Evolutionary conservation across 768 basidiomycete genomes (phyloP), one percentile per base, ranked within the genome.

Genomic region (Suillus spraguei): DNA sequence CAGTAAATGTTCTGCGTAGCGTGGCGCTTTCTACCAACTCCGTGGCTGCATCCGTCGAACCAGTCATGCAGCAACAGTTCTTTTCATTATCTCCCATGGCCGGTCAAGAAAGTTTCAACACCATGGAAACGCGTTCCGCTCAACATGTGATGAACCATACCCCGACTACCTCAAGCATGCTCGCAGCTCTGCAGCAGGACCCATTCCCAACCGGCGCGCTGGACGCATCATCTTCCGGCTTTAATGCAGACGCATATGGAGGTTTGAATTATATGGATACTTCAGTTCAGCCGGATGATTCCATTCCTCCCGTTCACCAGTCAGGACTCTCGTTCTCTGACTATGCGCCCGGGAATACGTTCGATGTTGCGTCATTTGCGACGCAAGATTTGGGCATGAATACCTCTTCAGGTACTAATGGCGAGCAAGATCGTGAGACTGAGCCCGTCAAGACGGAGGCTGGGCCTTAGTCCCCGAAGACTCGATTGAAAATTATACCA

Each of bases 1-100:
- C 92, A 2, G 87, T 95, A 66, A 94, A 93, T 74, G 92, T 95
- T 65, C 80, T 95, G 68, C 82, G 93, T 69, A 92, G 83, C 69
- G 93, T 95, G 65, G 94, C 94, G 2, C 78, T 95, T 64, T 94
- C 93, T 35, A 95, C 92, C 28, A 94, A 93, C 77, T 94, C 92
- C 22, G 93, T 95, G 60, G 93, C 93, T 36, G 92, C 92, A 24
- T 95, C 93, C 32, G 93, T 95, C 60, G 93, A 95, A 71, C 92
- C 93, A 38, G 88, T 94, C 62, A 93, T 94, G 84, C 93, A 94
- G 69, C 92, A 94, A 71, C 89, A 92, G 69, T 95, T 90, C 78
- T 91, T 92, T 74, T 83, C 90, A 5, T 79, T 94, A 62, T 94
- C 92, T 61, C 91, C 93, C n/a, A 94, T 94, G 92, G 84, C 88